Evolutionary conservation across 1,284 basidiomycete species (phyloP), one percentile per base, ranked within the genome.

Genomic region (Leccinum angustisporum): DNA sequence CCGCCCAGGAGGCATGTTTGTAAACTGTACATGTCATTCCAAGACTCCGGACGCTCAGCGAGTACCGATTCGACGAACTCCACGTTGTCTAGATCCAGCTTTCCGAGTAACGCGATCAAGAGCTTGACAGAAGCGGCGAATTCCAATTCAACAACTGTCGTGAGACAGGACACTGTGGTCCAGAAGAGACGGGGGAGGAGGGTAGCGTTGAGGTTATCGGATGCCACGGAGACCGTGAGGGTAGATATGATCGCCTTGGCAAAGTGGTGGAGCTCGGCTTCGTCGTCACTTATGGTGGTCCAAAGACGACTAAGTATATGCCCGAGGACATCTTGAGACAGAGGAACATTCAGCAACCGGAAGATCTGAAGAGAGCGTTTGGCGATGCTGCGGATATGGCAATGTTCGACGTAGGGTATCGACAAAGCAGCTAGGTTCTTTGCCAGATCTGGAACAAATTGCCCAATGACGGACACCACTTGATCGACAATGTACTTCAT

Each of bases 291-390:
- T 31, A 96, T 86, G 4, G 93, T 95, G 67, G 90, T 93, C 2
- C 93, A 93, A 13, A 97, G 79, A 52, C 95, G 86, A 25, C 91
- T 91, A 0, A 98, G 82, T 38, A 97, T 82, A 56, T 90, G 84
- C 0, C 91, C 91, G 31, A 98, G 80, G 76, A 94, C 91, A 10
- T 82, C 78, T 57, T 89, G 84, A 56, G 85, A 88, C 53, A 94
- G 82, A 36, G 82, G 81, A 0, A 94, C 91, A 66, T 86, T 84
- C n/a, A 98, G 78, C 1, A 91, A 86, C 43, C 94, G 87, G 76
- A 95, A 95, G n/a, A 94, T 81, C 73, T 97, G 94, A 65, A 98
- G 81, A 2, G 95, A 97, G 33, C 94, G 86, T 76, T 92, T 94
- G 0, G 96, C 95, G 33, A 91, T 87, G 56, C 89, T 88, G 46